Evolutionary conservation across 257 asterid genomes (phyloP), one percentile per base, ranked within the genome.

Genomic region (Lycium barbarum): DNA sequence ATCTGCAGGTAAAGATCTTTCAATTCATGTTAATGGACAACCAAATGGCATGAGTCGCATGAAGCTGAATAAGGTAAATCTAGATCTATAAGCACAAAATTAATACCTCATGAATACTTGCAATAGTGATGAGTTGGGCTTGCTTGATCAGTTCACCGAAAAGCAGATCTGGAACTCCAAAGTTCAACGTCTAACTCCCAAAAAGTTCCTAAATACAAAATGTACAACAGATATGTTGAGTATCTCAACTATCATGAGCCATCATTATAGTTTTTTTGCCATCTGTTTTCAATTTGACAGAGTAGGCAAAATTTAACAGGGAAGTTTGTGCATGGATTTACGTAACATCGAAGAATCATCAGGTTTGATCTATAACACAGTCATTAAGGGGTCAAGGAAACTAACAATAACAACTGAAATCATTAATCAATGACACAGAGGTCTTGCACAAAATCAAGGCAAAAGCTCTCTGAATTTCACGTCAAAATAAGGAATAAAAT

Each of bases 231-330:
- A 73, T 7, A 1, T 3, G 22, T 14, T 2, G 12, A 74, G 62
- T 12, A 20, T 74, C 45, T 12, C 79, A 68, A 68, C 6, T 68
- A 68, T 38, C 3, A 22, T 14, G 45, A 45, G 59, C 38, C n/a
- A n/a, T 72, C 58, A n/a, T n/a, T 73, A 73, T 47, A n/a, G n/a
- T 3, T n/a, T 73, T 73, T 45, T 73, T 45, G 80, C 80, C 18
- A 45, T 47, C 58, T 13, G 38, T 72, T 20, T 45, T 45, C 80
- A 73, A 47, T 73, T 20, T 73, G 40, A 47, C 7, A 20, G 45
- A 45, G 7, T 40, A 73, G 81, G 47, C 40, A 51, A 20, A 76
- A 22, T 13, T 7, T 22, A 7, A 49, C 5, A 70, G 79, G 11
- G 45, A 76, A 7, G 62, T 12, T 22, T 4, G 61, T 22, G 20